These are phyloP conservation scores for Naganishia sp. DNA, from an alignment of 1,284 basidiomycete genomes.

Conservation along the genomic window DNA sequence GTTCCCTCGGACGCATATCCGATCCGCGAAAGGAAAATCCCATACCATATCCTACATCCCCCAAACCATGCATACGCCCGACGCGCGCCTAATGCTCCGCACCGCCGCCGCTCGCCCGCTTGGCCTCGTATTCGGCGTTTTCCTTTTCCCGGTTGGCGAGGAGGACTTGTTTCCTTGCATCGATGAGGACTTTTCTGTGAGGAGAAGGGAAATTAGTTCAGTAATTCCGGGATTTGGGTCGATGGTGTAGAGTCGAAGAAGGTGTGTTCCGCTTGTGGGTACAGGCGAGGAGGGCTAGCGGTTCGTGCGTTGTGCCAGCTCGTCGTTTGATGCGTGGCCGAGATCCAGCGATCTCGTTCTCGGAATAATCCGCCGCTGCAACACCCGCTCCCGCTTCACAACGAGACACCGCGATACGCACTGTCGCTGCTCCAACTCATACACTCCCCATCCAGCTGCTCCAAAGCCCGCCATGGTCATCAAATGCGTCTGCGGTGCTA, in stretches of 20 bases:
- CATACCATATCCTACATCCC: neutral
- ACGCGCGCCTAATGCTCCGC: constrained; percentile 1
- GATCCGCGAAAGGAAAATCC: neutral
- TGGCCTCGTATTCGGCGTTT: constrained; percentile 30
- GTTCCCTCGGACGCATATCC: no score
- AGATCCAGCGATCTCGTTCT: no score
- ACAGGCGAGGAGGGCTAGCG: no score
- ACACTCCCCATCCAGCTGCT: constrained; percentile 46
- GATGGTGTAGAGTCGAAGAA: no score
- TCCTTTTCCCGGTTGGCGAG: constrained; percentile 35
- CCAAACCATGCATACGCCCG: neutral
- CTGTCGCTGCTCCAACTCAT: constrained; percentile 48
- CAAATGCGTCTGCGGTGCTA: constrained; percentile 47
- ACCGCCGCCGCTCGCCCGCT: constrained; percentile 12
- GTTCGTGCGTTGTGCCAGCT: no score
- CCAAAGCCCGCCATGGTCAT: constrained; percentile 45
- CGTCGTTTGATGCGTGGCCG: no score
- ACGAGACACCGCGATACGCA: constrained; percentile 38
- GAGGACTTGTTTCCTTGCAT: constrained; percentile 32
- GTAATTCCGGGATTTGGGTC: neutral
- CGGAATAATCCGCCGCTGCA: neutral
- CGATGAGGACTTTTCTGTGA: constrained; percentile 34
- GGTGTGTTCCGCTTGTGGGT: no score
- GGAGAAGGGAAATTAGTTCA: neutral
- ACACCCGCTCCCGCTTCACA: neutral